Evolutionary conservation across 306 rosid species (phyloP).

Genomic region (Quercus suber): DNA sequence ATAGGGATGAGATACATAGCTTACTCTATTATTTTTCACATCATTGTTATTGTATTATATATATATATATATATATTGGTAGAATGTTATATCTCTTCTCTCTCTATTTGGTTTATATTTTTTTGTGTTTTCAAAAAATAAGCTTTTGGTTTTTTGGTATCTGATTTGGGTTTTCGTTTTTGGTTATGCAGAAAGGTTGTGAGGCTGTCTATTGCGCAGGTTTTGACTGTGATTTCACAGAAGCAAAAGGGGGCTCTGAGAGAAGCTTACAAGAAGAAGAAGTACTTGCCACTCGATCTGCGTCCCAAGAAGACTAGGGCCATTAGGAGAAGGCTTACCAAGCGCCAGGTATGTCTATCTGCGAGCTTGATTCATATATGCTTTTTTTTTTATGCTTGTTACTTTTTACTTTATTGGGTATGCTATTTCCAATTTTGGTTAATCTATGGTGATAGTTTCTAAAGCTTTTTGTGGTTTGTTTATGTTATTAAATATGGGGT

Average conservation of each 20-base stretch:
- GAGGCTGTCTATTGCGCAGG: slow-evolving; percentile 89
- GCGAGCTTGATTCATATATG: background rate
- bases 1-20: too few species aligned
- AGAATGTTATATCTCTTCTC: too few species aligned
- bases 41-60: too few species aligned
- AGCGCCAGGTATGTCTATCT: slow-evolving; percentile 67
- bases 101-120: too few species aligned
- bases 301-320: slow-evolving; percentile 99
- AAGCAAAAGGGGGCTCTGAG: slow-evolving; percentile 87
- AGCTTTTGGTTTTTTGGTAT: background rate
- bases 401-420: background rate
- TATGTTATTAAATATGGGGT: background rate
- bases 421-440: background rate
- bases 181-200: slow-evolving; percentile 80
- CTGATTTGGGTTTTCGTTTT: background rate
- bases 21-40: too few species aligned
- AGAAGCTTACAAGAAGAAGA: slow-evolving; percentile 86
- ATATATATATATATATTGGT: too few species aligned
- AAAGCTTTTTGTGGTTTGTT: background rate
- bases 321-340: slow-evolving; percentile 89
- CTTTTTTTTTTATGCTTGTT: background rate
- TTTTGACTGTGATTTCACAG: slow-evolving; percentile 93
- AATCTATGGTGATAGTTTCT: background rate
- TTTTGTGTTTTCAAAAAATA: background rate
- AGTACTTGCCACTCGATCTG: slow-evolving; percentile 89